Percentiles rank a stretch among this genome's conserved stretches.
Evolutionary conservation across 2,329 filamentous ascomycete genomes (phyloP).

Genomic region (Fusarium goolgardi): DNA sequence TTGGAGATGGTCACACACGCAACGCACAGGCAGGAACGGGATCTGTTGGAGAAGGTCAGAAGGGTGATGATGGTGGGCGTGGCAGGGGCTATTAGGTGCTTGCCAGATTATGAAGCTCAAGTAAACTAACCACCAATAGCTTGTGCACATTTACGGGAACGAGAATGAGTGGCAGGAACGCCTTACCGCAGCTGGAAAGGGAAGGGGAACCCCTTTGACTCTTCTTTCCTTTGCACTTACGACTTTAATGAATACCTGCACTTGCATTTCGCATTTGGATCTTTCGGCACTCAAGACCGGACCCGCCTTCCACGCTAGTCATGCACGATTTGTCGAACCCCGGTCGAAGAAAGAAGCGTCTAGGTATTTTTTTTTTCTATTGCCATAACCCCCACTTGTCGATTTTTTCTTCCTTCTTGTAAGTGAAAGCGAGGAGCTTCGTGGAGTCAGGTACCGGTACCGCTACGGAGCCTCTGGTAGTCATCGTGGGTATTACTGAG

Average conservation of each 20-base stretch:
- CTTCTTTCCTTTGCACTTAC: neutral
- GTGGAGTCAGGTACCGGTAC: constrained; percentile 33
- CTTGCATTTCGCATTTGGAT: constrained; percentile 22
- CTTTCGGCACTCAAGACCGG: constrained; percentile 40
- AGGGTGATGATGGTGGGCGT: neutral
- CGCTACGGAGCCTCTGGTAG: constrained; percentile 23
- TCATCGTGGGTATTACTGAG: constrained; percentile 37
- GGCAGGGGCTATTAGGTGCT: constrained; percentile 12
- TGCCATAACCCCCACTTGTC: constrained; percentile 21
- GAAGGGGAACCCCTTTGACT: constrained; percentile 33
- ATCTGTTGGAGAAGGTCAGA: constrained; percentile 33
- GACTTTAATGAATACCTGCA: neutral
- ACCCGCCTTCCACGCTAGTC: constrained; percentile 41
- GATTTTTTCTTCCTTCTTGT: constrained; percentile 25
- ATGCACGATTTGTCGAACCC: constrained; percentile 50
- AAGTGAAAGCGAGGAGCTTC: constrained; percentile 23
- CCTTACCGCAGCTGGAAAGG: constrained; percentile 12
- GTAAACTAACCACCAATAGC: neutral
- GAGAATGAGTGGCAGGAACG: neutral
- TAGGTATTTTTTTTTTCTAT: constrained; percentile 19
- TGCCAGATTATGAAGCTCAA: neutral
- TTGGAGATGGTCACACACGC: constrained; percentile 22
- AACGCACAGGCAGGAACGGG: constrained; percentile 28
- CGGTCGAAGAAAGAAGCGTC: constrained; percentile 28
- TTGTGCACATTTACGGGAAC: constrained; percentile 1